These are phyloP conservation scores for Sisymbrium altissimum DNA, from an alignment of 345 rosid species.

Conservation along the genomic window DNA sequence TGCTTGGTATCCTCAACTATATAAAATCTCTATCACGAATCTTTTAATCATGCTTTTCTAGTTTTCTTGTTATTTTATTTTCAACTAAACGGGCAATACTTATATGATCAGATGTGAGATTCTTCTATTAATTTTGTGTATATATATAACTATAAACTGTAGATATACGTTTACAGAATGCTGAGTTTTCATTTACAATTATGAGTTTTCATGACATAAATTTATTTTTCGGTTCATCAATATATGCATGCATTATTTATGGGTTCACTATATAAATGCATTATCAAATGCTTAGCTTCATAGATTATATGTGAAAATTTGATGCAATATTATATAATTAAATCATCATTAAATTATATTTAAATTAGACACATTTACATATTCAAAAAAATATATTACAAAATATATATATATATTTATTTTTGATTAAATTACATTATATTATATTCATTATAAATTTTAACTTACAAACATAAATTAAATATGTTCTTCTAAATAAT, in stretches of 20 bases:
- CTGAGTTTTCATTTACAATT: not conserved
- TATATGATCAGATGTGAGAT: not conserved
- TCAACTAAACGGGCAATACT: not conserved
- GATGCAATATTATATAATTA: no score
- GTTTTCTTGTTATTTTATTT: not conserved
- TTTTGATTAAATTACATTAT: no score
- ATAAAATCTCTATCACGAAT: not conserved
- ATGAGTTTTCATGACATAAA: not conserved
- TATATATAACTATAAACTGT: not conserved
- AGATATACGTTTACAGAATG: not conserved
- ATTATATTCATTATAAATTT: no score
- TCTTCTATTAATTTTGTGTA: not conserved
- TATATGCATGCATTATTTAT: not conserved
- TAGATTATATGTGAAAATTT: no score
- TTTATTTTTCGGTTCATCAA: not conserved
- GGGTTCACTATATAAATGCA: not conserved
- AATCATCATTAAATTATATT: no score
- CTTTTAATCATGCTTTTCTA: not conserved
- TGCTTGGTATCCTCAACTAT: not conserved
- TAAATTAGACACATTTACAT: no score
- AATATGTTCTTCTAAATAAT: no score
- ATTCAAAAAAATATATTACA: no score
- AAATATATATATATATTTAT: no score
- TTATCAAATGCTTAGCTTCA: not conserved
- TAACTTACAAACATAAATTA: no score